Conservation (phyloP, 2,329 filamentous ascomycete species). For the Xylaria sp. region DNA sequence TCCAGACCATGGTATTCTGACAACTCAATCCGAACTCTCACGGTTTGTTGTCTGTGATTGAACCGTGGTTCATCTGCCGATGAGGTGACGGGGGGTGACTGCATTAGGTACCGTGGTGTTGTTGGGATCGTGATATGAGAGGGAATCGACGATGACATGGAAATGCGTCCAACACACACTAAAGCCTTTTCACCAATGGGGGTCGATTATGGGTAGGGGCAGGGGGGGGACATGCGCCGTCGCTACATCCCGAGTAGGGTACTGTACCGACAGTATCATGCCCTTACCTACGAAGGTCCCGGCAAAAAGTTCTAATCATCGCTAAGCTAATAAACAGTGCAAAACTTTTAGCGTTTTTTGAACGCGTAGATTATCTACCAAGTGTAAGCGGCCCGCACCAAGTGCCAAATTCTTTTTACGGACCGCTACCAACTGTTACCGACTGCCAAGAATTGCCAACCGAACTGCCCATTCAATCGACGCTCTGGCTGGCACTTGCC, state of each 20-base stretch:
- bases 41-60: not conserved
- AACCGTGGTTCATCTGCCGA: not conserved
- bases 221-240: not conserved
- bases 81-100: constrained; percentile 7
- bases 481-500: no score
- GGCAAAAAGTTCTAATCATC: no score
- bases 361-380: no score
- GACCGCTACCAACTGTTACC: no score
- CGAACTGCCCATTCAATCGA: no score
- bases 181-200: not conserved
- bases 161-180: not conserved
- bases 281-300: no score
- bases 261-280: not conserved
- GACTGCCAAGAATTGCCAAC: no score
- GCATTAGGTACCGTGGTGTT: not conserved
- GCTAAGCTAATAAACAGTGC: no score
- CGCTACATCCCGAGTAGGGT: not conserved
- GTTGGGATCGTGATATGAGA: constrained; percentile 30
- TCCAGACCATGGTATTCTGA: not conserved
- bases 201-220: not conserved
- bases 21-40: not conserved
- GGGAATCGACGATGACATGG: constrained; percentile 19
- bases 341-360: no score
- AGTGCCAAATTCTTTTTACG: no score
- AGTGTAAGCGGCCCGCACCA: no score